phyloP scores from a whole-genome alignment of 2,329 filamentous ascomycete species.

The Aspergillus nomiae region DNA sequence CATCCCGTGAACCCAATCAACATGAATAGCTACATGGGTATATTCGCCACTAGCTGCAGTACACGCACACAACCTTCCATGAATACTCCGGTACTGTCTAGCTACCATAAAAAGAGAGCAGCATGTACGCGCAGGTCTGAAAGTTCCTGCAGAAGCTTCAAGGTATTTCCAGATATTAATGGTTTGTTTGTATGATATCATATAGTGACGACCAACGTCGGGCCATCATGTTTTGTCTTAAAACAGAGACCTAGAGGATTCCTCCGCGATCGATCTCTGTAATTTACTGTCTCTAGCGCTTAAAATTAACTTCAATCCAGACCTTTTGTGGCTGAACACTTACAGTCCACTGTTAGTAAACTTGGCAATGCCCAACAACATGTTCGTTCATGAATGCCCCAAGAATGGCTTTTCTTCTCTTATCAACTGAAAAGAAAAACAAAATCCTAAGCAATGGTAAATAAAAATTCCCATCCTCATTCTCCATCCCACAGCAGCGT shows the following conservation, averaged over 20 bases:
- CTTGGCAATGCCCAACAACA: background rate
- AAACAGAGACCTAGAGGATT: background rate
- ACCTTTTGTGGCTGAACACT: background rate
- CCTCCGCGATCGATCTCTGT: background rate
- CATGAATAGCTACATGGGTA: slow-evolving; percentile 59
- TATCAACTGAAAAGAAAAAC: background rate
- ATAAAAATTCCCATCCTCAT: too few relatives aligned
- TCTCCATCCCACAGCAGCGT: too few relatives aligned
- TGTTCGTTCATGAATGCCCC: background rate
- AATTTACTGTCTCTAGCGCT: background rate
- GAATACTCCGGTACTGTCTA: background rate
- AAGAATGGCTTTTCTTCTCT: background rate
- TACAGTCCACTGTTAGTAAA: background rate
- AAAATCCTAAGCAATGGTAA: background rate
- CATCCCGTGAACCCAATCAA: background rate
- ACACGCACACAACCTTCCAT: background rate
- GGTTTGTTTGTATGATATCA: background rate
- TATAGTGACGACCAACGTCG: background rate
- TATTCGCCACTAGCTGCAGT: background rate
- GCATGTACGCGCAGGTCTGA: background rate
- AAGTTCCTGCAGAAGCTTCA: background rate
- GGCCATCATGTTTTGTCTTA: background rate
- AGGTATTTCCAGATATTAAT: background rate
- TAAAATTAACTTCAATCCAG: background rate
- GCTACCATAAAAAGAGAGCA: background rate